A percentile compares a stretch with the other conserved stretches of the same genome.
Conservation (phyloP, 805 yeast genomes). For the Cyberlindnera mississippiensis region DNA sequence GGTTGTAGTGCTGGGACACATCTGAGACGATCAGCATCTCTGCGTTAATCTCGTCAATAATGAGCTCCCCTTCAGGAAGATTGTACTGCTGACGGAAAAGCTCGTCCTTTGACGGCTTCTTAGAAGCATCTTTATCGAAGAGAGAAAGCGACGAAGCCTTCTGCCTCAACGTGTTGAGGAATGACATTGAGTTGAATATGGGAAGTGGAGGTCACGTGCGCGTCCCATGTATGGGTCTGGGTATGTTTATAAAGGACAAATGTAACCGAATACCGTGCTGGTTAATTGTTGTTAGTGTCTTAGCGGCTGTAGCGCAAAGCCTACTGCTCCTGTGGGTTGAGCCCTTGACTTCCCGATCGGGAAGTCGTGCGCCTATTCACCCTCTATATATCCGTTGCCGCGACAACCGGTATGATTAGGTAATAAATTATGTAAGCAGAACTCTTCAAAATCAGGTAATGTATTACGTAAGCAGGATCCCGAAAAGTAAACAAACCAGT, state of each 20-base stretch:
- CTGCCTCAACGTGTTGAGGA: conserved; percentile 40
- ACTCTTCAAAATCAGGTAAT: too few relatives aligned
- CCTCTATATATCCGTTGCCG: neutral
- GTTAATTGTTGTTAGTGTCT: neutral
- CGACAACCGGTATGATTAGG: neutral
- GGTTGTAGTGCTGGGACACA: conserved; percentile 15
- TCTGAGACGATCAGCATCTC: conserved; percentile 43
- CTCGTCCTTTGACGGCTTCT: conserved; percentile 49
- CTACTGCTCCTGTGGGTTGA: neutral
- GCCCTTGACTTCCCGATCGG: conserved; percentile 15
- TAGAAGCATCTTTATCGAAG: conserved; percentile 33
- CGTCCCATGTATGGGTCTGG: too few relatives aligned
- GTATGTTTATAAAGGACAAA: too few relatives aligned
- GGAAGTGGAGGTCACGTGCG: neutral
- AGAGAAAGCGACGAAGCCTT: conserved; percentile 42
- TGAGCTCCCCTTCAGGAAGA: conserved; percentile 66
- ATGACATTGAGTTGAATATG: conserved; percentile 35
- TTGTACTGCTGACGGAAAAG: conserved; percentile 60
- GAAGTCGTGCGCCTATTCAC: too few relatives aligned
- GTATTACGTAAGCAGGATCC: too few relatives aligned
- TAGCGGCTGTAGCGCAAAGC: neutral
- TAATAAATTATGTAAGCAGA: too few relatives aligned
- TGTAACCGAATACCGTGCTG: too few relatives aligned
- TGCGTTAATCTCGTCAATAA: conserved; percentile 63
- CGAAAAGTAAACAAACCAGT: conserved; percentile 7